These are phyloP conservation scores for Fusarium zealandicum DNA, from an alignment of 2,329 filamentous ascomycete genomes.

Conservation along the genomic window DNA sequence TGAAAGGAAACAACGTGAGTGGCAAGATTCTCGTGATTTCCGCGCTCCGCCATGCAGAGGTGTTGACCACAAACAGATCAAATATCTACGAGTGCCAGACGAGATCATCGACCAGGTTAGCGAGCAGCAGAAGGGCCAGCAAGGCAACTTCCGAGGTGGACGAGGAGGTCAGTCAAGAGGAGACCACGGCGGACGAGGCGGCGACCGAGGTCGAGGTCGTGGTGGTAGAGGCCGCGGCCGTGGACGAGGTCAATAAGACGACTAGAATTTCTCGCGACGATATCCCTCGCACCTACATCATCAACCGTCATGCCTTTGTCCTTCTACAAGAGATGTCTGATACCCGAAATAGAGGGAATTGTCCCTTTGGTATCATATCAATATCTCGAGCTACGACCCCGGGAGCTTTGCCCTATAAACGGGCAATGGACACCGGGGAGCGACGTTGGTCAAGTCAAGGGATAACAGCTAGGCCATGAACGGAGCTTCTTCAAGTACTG, in stretches of 20 bases:
- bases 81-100: slow-evolving; percentile 95
- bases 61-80: slow-evolving; percentile 71
- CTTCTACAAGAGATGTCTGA: slow-evolving; percentile 1
- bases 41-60: not conserved
- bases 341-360: slow-evolving; percentile 13
- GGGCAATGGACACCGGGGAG: slow-evolving; percentile 3
- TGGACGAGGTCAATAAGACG: slow-evolving; percentile 45
- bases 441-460: slow-evolving; percentile 1
- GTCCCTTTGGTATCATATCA: slow-evolving; percentile 9
- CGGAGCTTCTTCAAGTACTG: slow-evolving; percentile 1
- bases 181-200: slow-evolving; percentile 64
- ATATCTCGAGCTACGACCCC: slow-evolving; percentile 8
- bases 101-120: slow-evolving; percentile 95
- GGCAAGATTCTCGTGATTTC: not conserved
- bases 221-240: slow-evolving; percentile 50
- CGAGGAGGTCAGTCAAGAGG: slow-evolving; percentile 65
- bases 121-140: slow-evolving; percentile 84
- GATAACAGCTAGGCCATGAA: not conserved
- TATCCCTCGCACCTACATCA: slow-evolving; percentile 3
- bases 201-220: slow-evolving; percentile 52
- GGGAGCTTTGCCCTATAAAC: slow-evolving; percentile 11
- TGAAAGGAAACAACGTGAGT: slow-evolving; percentile 94
- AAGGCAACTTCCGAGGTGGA: slow-evolving; percentile 69
- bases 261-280: slow-evolving; percentile 8
- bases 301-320: slow-evolving; percentile 1